Percentiles rank a stretch among this genome's conserved stretches.
Conservation (phyloP, 495 filamentous ascomycete species). For the Penicilliopsis zonata region DNA sequence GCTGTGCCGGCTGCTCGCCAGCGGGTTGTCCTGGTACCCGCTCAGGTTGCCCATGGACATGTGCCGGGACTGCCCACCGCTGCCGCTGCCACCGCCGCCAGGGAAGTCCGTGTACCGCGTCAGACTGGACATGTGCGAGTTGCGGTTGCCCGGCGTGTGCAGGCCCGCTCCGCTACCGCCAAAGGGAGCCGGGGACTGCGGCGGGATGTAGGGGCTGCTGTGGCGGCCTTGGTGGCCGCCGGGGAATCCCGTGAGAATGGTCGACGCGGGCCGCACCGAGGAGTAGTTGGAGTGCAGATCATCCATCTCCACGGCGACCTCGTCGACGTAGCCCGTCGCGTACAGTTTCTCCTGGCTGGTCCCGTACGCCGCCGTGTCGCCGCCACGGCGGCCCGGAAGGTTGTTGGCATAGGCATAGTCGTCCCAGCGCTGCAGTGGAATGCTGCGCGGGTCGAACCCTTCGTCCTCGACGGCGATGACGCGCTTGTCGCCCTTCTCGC, state of each 20-base stretch:
- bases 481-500: slow-evolving; percentile 82
- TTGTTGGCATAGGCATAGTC: slow-evolving; percentile 89
- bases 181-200: slow-evolving; percentile 64
- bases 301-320: slow-evolving; percentile 75
- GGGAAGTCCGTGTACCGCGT: slow-evolving; percentile 40
- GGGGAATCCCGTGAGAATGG: slow-evolving; percentile 79
- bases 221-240: slow-evolving; percentile 44
- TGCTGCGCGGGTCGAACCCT: slow-evolving; percentile 77
- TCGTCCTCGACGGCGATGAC: slow-evolving; percentile 81
- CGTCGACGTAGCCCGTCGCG: slow-evolving; percentile 47
- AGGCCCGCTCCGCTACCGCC: too few relatives aligned
- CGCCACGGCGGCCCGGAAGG: slow-evolving; percentile 81
- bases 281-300: slow-evolving; percentile 96
- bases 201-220: slow-evolving; percentile 57
- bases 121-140: slow-evolving; percentile 45
- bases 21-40: slow-evolving; percentile 40
- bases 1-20: slow-evolving; percentile 33
- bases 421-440: slow-evolving; percentile 93
- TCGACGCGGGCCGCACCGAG: slow-evolving; percentile 84
- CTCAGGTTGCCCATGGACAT: slow-evolving; percentile 53
- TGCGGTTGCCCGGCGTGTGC: slow-evolving; percentile 36
- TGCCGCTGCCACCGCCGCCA: slow-evolving; percentile 24
- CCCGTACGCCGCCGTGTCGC: too few relatives aligned
- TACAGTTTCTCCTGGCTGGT: slow-evolving; percentile 51
- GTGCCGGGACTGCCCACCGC: slow-evolving; percentile 33